Evolutionary conservation across 495 filamentous ascomycete genomes (phyloP), one percentile per base, ranked within the genome.

Genomic region (Penicillium waksmanii): DNA sequence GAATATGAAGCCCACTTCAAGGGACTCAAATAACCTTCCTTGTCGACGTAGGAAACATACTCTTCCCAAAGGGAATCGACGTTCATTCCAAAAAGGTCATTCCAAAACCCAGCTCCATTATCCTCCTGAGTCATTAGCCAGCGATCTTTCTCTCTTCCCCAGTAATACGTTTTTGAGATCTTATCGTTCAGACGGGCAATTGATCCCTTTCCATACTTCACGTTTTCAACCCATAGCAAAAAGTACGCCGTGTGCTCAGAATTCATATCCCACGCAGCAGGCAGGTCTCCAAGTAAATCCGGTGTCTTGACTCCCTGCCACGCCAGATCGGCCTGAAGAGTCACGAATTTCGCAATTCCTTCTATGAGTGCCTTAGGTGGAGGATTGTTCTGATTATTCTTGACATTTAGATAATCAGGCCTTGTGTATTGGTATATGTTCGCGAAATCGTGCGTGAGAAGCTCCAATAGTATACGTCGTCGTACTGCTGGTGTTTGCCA

Each of bases 231-330:
- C 46, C 46, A 48, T 15, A 48, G 18, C 8, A 48, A n/a, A 27
- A 48, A 48, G 46, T 25, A 48, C 6, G 46, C 46, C 15, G 46
- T 15, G 23, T 48, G 46, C 11, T 48, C 19, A 12, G 9, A 9
- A 25, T 27, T 9, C 3, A 1, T 3, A 27, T 25, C 19, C 46
- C 46, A 48, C 7, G 0, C 1, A 13, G 1, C 21, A 7, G 46
- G 46, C 19, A 48, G 46, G 15, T 48, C 21, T 6, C 19, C 13
- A 8, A 18, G 12, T 5, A 35, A 36, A 7, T 52, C 27, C 13
- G 34, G 50, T 10, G 17, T 52, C 27, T 52, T 33, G 17, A 19
- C 23, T 10, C 50, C 50, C 19, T 52, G 25, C 50, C 42, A 36
- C 11, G 18, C 23, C 6, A 48, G 18, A 27, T 27, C 46, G 21